Percentiles rank a stretch among this genome's conserved stretches.
Conservation (phyloP, 805 yeast genomes). For the Wickerhamiella hasegawae region DNA sequence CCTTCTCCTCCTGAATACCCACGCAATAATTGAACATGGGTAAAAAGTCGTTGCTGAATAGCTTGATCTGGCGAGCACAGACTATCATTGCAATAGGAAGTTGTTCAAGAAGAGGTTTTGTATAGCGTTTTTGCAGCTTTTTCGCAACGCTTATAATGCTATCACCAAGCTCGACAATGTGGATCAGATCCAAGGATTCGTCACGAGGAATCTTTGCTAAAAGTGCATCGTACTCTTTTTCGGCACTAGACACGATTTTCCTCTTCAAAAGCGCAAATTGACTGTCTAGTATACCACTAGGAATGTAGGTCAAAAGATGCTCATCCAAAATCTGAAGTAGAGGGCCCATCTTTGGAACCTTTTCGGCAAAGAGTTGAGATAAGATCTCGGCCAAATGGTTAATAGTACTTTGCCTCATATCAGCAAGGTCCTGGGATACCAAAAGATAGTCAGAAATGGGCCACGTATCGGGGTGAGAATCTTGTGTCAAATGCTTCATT, state of each 20-base stretch:
- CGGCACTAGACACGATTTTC: constrained; percentile 27
- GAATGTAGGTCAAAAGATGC: constrained; percentile 31
- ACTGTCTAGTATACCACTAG: constrained; percentile 26
- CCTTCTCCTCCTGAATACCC: constrained; percentile 11
- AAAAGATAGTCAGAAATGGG: constrained; percentile 6
- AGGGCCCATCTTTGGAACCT: constrained; percentile 45
- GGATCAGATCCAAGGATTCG: constrained; percentile 34
- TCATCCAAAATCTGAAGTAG: constrained; percentile 33
- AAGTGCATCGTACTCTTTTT: constrained; percentile 28
- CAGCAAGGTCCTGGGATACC: constrained; percentile 18
- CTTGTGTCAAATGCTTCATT: constrained; percentile 1
- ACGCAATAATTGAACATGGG: constrained; percentile 20
- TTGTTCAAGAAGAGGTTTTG: constrained; percentile 42
- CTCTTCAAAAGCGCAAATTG: constrained; percentile 28
- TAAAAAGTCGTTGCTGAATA: constrained; percentile 21
- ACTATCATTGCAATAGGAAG: constrained; percentile 31
- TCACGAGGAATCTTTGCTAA: constrained; percentile 43
- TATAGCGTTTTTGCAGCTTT: constrained; percentile 41
- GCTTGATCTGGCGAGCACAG: constrained; percentile 18
- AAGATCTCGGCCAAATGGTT: constrained; percentile 29
- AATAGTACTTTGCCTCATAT: constrained; percentile 32
- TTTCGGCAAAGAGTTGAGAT: constrained; percentile 22
- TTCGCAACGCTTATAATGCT: constrained; percentile 33
- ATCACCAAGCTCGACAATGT: constrained; percentile 43
- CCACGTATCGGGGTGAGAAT: constrained; percentile 5